Percentiles rank a stretch among this genome's conserved stretches.
Evolutionary conservation across 2,329 filamentous ascomycete species (phyloP).

Genomic region (Fusarium praegraminearum): DNA sequence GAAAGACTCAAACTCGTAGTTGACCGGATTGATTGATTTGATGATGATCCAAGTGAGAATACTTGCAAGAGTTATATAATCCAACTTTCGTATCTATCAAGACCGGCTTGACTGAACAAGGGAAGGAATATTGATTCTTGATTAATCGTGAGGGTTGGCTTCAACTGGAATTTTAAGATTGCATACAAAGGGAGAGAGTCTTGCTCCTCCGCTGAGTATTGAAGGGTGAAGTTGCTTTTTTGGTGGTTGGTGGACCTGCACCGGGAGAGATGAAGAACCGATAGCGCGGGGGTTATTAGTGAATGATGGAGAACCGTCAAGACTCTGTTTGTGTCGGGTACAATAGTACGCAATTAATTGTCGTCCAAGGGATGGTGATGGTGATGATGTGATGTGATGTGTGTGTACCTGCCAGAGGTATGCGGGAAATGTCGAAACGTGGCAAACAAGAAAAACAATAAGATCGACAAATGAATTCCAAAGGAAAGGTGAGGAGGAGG

Average conservation of each 20-base stretch:
- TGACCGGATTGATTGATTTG: constrained; percentile 8
- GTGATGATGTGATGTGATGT: background rate
- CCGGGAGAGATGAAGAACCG: constrained; percentile 20
- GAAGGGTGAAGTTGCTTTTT: constrained; percentile 24
- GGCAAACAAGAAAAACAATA: constrained; percentile 33
- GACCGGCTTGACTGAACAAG: constrained; percentile 43
- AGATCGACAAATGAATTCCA: constrained; percentile 38
- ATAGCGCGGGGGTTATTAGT: constrained; percentile 21
- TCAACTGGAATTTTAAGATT: constrained; percentile 42
- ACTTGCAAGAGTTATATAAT: constrained; percentile 35
- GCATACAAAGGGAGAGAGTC: constrained; percentile 45
- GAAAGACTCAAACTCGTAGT: background rate
- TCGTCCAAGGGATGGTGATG: constrained; percentile 31
- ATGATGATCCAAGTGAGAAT: constrained; percentile 18
- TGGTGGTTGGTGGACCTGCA: constrained; percentile 34
- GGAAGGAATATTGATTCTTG: constrained; percentile 42
- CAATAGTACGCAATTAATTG: constrained; percentile 25
- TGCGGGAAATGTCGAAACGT: constrained; percentile 42
- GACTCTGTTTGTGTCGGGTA: constrained; percentile 15
- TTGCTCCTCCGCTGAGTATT: constrained; percentile 41
- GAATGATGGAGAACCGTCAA: constrained; percentile 38
- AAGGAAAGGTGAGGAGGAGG: background rate
- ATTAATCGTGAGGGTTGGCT: constrained; percentile 32
- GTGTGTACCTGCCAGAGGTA: constrained; percentile 43
- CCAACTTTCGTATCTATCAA: constrained; percentile 32